These are phyloP conservation scores for Mucor mucedo DNA, from an alignment of 371 early-diverging fungal species.

Conservation along the genomic window DNA sequence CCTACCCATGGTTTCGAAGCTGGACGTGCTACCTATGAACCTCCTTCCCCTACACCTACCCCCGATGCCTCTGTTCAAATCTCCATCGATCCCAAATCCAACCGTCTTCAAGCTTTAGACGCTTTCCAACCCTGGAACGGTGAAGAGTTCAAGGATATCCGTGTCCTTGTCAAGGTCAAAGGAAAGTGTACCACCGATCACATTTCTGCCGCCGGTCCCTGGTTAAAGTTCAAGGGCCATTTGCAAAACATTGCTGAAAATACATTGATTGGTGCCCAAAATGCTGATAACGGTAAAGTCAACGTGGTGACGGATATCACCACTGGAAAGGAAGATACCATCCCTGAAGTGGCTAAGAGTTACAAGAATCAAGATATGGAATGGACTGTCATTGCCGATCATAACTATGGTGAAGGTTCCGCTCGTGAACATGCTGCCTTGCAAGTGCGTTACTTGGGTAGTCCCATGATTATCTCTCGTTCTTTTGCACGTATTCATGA, in stretches of 20 bases:
- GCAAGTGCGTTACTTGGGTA: conserved; percentile 92
- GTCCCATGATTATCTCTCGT: conserved; percentile 86
- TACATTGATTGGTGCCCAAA: conserved; percentile 94
- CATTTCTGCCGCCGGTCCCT: conserved; percentile 94
- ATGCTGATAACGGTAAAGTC: conserved; percentile 89
- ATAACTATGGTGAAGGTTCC: conserved; percentile 98
- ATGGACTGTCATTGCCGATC: conserved; percentile 94
- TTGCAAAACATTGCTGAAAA: conserved; percentile 96
- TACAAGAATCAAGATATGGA: conserved; percentile 83
- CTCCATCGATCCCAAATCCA: conserved; percentile 72
- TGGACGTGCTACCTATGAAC: conserved; percentile 70
- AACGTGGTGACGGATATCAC: conserved; percentile 81
- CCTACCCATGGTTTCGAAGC: conserved; percentile 86
- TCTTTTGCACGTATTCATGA: conserved; percentile 98
- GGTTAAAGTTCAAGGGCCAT: conserved; percentile 98
- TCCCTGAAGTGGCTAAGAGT: conserved; percentile 89
- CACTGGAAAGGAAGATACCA: conserved; percentile 72
- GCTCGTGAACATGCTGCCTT: conserved; percentile 98
- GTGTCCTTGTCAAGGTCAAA: conserved; percentile 89
- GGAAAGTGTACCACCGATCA: conserved; percentile 99
- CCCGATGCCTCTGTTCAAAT: conserved; percentile 65
- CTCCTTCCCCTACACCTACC: conserved; percentile 63
- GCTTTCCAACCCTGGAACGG: conserved; percentile 85
- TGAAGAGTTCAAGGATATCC: conserved; percentile 75
- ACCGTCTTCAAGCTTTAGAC: conserved; percentile 85